These are phyloP conservation scores for Cucurbita ficifolia DNA, from an alignment of 306 rosid species.

Conservation along the genomic window DNA sequence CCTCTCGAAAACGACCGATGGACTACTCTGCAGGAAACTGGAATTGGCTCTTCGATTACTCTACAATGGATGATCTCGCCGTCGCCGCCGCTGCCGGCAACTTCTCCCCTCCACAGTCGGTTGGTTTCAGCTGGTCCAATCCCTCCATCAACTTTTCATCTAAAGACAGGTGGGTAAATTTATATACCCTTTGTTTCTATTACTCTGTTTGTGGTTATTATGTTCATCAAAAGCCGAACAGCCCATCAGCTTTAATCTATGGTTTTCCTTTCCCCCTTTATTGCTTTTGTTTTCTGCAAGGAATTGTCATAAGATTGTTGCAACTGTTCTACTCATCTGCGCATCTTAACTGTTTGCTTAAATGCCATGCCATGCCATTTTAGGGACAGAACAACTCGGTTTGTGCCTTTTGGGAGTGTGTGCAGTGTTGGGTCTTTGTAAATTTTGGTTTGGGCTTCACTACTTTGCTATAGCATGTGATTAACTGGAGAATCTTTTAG, in stretches of 20 bases:
- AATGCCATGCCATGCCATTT: not conserved
- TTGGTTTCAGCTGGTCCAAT: conserved; percentile 38
- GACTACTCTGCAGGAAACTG: conserved; percentile 26
- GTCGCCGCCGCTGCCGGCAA: conserved; percentile 22
- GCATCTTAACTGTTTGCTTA: not conserved
- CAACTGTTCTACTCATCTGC: not conserved
- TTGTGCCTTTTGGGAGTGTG: not conserved
- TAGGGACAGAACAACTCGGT: not conserved
- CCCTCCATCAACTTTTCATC: conserved; percentile 25
- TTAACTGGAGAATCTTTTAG: not conserved
- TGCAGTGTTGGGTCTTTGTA: not conserved
- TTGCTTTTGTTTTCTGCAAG: not conserved
- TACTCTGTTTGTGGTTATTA: not conserved
- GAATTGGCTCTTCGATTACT: conserved; percentile 46
- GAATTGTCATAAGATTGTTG: not conserved
- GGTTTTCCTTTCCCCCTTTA: not conserved
- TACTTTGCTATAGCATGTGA: conserved; percentile 2
- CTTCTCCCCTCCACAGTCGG: conserved; percentile 22
- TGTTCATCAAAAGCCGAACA: not conserved
- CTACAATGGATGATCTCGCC: conserved; percentile 21
- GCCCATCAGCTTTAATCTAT: not conserved
- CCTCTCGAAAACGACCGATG: conserved; percentile 16
- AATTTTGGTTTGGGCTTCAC: not conserved
- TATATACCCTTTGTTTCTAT: not conserved
- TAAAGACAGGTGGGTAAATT: conserved; percentile 24